A percentile compares a stretch with the other conserved stretches of the same genome.
Conservation (phyloP, 1,284 basidiomycete genomes). For the Mycosarcoma mackinlayi region DNA sequence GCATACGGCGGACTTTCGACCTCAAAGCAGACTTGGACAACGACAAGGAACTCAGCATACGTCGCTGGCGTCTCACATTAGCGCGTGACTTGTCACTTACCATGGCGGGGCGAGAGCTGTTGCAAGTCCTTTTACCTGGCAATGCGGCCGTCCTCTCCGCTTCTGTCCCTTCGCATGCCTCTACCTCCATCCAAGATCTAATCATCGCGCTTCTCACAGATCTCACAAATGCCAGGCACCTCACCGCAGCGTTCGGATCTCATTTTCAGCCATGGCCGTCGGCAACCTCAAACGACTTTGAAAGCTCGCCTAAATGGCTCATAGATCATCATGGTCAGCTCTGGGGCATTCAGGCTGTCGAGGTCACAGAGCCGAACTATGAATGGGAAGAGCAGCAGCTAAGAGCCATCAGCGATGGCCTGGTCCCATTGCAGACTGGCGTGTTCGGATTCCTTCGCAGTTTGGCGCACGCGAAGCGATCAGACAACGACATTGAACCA, state of each 20-base stretch:
- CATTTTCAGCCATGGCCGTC: conserved; percentile 47
- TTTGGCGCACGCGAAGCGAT: conserved; percentile 75
- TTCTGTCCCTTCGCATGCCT: conserved; percentile 33
- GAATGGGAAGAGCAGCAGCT: conserved; percentile 54
- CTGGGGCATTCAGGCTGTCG: conserved; percentile 52
- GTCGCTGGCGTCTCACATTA: too few species aligned
- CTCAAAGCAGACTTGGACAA: background rate
- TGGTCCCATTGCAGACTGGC: conserved; percentile 32
- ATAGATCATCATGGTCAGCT: conserved; percentile 46
- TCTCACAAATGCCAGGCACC: conserved; percentile 30
- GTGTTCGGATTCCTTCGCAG: conserved; percentile 72
- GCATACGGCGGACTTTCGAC: too few species aligned
- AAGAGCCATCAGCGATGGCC: conserved; percentile 39
- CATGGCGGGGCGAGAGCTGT: conserved; percentile 45
- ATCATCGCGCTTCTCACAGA: conserved; percentile 51
- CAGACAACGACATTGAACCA: conserved; percentile 84
- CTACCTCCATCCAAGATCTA: conserved; percentile 39
- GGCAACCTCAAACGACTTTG: conserved; percentile 41
- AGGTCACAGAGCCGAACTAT: conserved; percentile 42
- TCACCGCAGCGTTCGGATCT: conserved; percentile 48
- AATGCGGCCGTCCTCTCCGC: conserved; percentile 49
- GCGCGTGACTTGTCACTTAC: background rate
- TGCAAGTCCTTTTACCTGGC: conserved; percentile 57
- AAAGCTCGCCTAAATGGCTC: conserved; percentile 49
- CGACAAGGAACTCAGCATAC: too few species aligned